Percentiles rank a stretch among this genome's conserved stretches.
Evolutionary conservation across 2,329 filamentous ascomycete species (phyloP).

Genomic region (Leptographium radiaticola): DNA sequence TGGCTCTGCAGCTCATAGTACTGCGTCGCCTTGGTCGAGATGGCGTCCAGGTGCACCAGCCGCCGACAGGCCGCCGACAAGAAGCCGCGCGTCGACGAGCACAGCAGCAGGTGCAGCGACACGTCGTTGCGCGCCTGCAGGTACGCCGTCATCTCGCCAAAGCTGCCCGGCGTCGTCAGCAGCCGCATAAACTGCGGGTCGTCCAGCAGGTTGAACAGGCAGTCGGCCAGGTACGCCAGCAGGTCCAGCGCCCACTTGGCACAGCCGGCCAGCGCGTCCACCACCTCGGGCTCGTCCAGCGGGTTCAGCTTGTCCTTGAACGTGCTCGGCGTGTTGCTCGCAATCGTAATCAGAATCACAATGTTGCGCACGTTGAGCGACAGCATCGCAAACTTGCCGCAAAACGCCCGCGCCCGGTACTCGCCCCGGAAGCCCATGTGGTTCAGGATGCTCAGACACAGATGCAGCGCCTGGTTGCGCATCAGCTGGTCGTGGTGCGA

Average conservation of each 20-base stretch:
- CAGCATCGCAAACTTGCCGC: constrained; percentile 62
- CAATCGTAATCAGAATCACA: constrained; percentile 50
- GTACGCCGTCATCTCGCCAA: constrained; percentile 35
- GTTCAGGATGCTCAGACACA: constrained; percentile 66
- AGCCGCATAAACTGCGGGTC: constrained; percentile 38
- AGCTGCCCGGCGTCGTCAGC: constrained; percentile 32
- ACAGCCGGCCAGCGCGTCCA: constrained; percentile 60
- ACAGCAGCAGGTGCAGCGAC: constrained; percentile 52
- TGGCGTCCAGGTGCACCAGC: constrained; percentile 40
- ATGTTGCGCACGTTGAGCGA: constrained; percentile 64
- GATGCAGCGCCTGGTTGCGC: constrained; percentile 57
- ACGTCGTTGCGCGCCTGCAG: constrained; percentile 43
- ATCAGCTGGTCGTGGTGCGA: constrained; percentile 58
- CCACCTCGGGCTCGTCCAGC: constrained; percentile 58
- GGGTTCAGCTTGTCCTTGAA: constrained; percentile 44
- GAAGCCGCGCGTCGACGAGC: constrained; percentile 61
- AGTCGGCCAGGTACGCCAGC: constrained; percentile 47
- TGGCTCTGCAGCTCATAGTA: constrained; percentile 31
- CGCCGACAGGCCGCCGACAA: constrained; percentile 56
- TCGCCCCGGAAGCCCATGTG: constrained; percentile 62
- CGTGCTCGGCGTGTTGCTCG: constrained; percentile 40
- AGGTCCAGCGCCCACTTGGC: constrained; percentile 69
- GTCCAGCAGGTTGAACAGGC: constrained; percentile 40
- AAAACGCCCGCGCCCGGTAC: constrained; percentile 45
- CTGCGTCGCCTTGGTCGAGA: constrained; percentile 34